Percentiles rank a stretch among this genome's conserved stretches.
Conservation (phyloP, 345 rosid species). For the Aethionema arabicum region DNA sequence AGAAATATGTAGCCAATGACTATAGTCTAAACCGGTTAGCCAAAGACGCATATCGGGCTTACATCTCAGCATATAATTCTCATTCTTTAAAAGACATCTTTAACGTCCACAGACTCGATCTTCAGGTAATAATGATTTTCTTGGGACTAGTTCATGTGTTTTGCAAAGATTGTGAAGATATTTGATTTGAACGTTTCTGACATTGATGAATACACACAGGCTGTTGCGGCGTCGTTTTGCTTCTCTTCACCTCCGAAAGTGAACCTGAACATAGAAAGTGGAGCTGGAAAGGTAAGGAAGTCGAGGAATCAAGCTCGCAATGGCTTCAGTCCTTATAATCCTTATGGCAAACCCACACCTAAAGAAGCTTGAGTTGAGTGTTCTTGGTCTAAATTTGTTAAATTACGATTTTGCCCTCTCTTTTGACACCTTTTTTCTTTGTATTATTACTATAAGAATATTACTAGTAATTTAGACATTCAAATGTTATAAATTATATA, state of each 20-base stretch:
- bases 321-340: slow-evolving; percentile 69
- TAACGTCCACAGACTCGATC: slow-evolving; percentile 90
- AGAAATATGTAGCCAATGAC: slow-evolving; percentile 68
- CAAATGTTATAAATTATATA: too few relatives aligned
- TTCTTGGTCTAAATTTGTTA: neutral
- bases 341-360: slow-evolving; percentile 62
- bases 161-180: slow-evolving; percentile 12
- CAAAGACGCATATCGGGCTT: slow-evolving; percentile 92
- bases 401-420: neutral
- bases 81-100: slow-evolving; percentile 92
- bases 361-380: slow-evolving; percentile 22
- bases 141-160: neutral
- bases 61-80: slow-evolving; percentile 90
- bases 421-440: neutral
- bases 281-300: slow-evolving; percentile 79
- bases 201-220: slow-evolving; percentile 42
- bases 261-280: slow-evolving; percentile 80
- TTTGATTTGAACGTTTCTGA: neutral
- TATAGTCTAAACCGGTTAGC: slow-evolving; percentile 81
- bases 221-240: slow-evolving; percentile 85
- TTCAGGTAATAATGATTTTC: slow-evolving; percentile 54
- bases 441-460: too few relatives aligned
- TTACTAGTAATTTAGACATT: too few relatives aligned
- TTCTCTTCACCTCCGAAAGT: slow-evolving; percentile 90
- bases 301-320: slow-evolving; percentile 46